Evolutionary conservation across 495 filamentous ascomycete genomes (phyloP), one percentile per base, ranked within the genome.

Genomic region (Tirmania nivea): DNA sequence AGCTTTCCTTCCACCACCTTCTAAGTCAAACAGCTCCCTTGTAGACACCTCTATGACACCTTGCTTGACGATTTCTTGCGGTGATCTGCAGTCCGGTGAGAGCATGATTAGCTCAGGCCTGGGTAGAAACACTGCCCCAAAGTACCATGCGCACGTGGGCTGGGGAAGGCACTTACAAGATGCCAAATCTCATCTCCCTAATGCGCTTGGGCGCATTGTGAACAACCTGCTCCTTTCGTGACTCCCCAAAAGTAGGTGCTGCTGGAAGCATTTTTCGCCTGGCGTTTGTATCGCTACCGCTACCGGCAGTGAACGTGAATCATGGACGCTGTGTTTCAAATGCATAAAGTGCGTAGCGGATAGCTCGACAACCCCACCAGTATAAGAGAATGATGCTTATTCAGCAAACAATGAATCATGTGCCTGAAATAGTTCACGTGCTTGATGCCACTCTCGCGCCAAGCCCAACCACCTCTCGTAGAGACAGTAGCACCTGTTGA

Each of bases 41-140:
- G 94, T 85, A 9, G 83, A 87, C 48, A 97, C 83, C 67, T 94
- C 86, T 54, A 95, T 73, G 31, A 94, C 86, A 59, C 79, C 83
- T 68, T 97, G 92, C 60, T 84, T 87, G 52, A 92, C 82, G 56
- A 96, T 93, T 60, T 95, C 87, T 64, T 93, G 81, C 56, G 80
- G 83, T 16, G 86, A 92, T 61, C 83, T 86, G 54, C 10, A 51
- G 16, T 6, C 25, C 25, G 25, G 25, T 31, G 25, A 31, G 25
- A 5, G 9, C 21, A 54, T 42, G 21, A 51, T 42, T 50, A 37
- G 34, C 11, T 53, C 16, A 49, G 55, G 45, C n/a, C 51, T 51
- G 49, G 50, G 34, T 35, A 49, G 61, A 57, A 57, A 48, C 25
- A 51, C 25, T 17, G 12, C 34, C 8, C 16, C 48, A 31, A 31